Evolutionary conservation across 345 rosid genomes (phyloP).

Genomic region (Trapa bicornis): DNA sequence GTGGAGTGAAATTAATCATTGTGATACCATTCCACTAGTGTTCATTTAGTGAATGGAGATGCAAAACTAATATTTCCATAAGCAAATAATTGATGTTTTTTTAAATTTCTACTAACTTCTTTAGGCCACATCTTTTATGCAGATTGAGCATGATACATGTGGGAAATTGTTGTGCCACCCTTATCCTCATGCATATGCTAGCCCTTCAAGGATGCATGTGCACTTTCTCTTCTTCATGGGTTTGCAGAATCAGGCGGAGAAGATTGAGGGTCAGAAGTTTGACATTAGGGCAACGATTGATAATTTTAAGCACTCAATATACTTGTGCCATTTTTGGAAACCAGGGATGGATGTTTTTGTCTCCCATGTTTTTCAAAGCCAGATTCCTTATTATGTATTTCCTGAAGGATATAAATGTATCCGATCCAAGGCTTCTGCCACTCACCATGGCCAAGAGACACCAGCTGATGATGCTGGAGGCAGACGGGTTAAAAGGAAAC

Average conservation of each 20-base stretch:
- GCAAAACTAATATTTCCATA: too few species aligned
- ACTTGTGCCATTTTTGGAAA: conserved; percentile 51
- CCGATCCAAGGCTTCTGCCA: conserved; percentile 18
- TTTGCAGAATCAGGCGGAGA: conserved; percentile 51
- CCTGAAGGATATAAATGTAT: conserved; percentile 32
- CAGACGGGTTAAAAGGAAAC: conserved; percentile 35
- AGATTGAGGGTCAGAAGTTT: conserved; percentile 50
- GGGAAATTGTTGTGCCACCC: conserved; percentile 72
- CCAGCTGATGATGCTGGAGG: conserved; percentile 17
- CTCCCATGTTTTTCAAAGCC: conserved; percentile 52
- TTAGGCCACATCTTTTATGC: conserved; percentile 10
- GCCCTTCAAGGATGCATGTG: conserved; percentile 32
- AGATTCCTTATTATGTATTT: conserved; percentile 45
- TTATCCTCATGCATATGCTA: conserved; percentile 39
- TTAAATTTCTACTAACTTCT: not conserved
- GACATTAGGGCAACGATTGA: conserved; percentile 58
- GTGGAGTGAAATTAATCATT: not conserved
- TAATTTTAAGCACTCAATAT: conserved; percentile 35
- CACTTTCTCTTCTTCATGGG: conserved; percentile 56
- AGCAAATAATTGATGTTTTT: not conserved
- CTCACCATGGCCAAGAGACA: conserved; percentile 17
- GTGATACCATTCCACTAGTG: not conserved
- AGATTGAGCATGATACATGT: conserved; percentile 57
- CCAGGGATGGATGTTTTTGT: conserved; percentile 61
- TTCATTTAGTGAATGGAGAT: not conserved